Conservation (phyloP, 73 alveolate genomes). For the Paramecium pentaurelia region DNA sequence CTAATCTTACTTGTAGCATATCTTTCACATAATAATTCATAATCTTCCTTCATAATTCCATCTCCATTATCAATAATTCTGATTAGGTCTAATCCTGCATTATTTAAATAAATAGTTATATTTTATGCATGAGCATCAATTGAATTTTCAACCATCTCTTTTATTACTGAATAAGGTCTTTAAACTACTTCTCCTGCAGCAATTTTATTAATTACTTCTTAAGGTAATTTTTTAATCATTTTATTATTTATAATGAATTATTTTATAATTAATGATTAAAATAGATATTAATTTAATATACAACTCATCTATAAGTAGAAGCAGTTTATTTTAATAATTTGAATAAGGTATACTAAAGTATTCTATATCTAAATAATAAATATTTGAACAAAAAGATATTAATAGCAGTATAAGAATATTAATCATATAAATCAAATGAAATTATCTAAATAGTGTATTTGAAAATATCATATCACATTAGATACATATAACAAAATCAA, state of each 20-base stretch:
- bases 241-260: neutral
- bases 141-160: slow-evolving; percentile 95
- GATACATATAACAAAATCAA: no score
- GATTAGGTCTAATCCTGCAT: slow-evolving; percentile 89
- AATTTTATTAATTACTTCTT: slow-evolving; percentile 78
- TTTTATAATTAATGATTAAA: neutral
- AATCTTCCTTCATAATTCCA: slow-evolving; percentile 91
- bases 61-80: slow-evolving; percentile 93
- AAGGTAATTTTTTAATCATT: slow-evolving; percentile 73
- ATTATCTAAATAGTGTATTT: no score
- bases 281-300: neutral
- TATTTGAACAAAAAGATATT: neutral
- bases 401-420: no score
- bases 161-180: slow-evolving; percentile 88
- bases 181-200: slow-evolving; percentile 94
- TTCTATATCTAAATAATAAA: neutral
- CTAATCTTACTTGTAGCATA: slow-evolving; percentile 92
- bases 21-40: slow-evolving; percentile 92
- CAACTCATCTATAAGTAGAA: neutral
- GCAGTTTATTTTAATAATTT: neutral
- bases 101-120: slow-evolving; percentile 70
- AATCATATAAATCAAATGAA: no score
- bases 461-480: no score
- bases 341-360: neutral
- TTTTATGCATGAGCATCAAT: slow-evolving; percentile 92